Evolutionary conservation across 441 rosid species (phyloP).

Genomic region (Aquilaria agallochum): DNA sequence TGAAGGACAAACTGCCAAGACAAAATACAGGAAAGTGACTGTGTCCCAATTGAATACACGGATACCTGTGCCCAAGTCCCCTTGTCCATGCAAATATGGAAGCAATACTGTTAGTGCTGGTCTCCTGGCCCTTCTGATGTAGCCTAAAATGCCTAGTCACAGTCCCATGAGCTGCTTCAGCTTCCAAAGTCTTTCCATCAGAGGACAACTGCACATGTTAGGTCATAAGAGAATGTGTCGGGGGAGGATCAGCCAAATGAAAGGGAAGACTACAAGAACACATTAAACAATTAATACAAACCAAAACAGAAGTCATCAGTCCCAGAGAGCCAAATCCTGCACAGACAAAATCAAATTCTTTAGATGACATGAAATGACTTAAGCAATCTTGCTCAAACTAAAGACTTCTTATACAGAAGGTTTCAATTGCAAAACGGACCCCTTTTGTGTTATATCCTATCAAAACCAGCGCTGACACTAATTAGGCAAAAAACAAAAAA

Average conservation of each 20-base stretch:
- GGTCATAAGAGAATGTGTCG: conserved; percentile 5
- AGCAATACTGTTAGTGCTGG: conserved; percentile 97
- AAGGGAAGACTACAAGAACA: background rate
- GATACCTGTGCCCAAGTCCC: conserved; percentile 85
- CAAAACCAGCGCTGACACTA: too few relatives aligned
- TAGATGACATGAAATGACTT: conserved; percentile 6
- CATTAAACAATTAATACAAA: conserved; percentile 28
- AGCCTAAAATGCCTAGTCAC: conserved; percentile 93
- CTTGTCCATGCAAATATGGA: conserved; percentile 96
- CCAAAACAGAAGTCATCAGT: conserved; percentile 96
- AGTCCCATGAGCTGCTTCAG: conserved; percentile 99
- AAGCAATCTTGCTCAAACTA: too few relatives aligned
- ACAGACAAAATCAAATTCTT: conserved; percentile 16
- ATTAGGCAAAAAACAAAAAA: too few relatives aligned
- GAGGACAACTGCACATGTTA: conserved; percentile 60
- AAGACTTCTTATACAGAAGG: too few relatives aligned
- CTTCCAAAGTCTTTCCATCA: conserved; percentile 90
- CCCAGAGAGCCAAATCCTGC: conserved; percentile 98
- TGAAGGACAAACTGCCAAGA: conserved; percentile 8
- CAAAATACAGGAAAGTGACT: background rate
- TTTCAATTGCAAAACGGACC: too few relatives aligned
- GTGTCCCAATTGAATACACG: background rate
- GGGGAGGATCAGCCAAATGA: conserved; percentile 6
- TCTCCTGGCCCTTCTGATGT: conserved; percentile 90
- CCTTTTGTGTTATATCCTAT: too few relatives aligned